A percentile compares a stretch with the other conserved stretches of the same genome.
These are phyloP conservation scores for Phallus indusiatus DNA, from an alignment of 768 basidiomycete genomes.

Conservation along the genomic window DNA sequence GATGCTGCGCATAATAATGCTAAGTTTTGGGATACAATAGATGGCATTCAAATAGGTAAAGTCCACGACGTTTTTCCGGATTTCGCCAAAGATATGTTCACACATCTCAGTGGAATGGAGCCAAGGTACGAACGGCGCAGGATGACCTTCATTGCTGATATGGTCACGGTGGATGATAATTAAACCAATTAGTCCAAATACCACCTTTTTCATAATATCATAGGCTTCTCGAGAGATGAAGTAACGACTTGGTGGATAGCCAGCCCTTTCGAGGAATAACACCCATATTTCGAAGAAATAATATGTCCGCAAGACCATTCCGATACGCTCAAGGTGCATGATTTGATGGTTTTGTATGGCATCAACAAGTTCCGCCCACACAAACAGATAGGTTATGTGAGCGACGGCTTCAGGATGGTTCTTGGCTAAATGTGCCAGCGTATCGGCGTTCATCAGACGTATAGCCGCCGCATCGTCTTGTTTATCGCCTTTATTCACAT, in stretches of 20 bases:
- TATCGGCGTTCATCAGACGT: constrained; percentile 27
- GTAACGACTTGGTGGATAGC: constrained; percentile 17
- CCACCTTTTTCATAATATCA: constrained; percentile 24
- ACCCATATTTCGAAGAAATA: constrained; percentile 26
- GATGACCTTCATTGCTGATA: neutral
- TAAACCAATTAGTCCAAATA: constrained; percentile 24
- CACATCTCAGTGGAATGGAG: constrained; percentile 22
- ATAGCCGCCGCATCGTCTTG: constrained; percentile 38
- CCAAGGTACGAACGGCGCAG: constrained; percentile 23
- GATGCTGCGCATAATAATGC: constrained; percentile 11
- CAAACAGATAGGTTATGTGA: constrained; percentile 28
- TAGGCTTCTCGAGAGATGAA: constrained; percentile 26
- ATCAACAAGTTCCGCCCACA: constrained; percentile 28
- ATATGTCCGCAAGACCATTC: constrained; percentile 22
- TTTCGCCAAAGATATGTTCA: constrained; percentile 24
- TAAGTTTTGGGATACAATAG: constrained; percentile 16
- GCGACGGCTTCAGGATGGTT: constrained; percentile 21
- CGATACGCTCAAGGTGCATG: constrained; percentile 17
- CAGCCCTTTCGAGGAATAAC: constrained; percentile 10
- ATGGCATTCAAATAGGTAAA: constrained; percentile 18
- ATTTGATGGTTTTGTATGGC: constrained; percentile 28
- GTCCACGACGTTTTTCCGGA: constrained; percentile 16
- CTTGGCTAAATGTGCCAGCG: constrained; percentile 18
- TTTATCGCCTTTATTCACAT: constrained; percentile 30
- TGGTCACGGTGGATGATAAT: constrained; percentile 28